Evolutionary conservation across 441 rosid genomes (phyloP).

Genomic region (Gossypium schwendimanii): DNA sequence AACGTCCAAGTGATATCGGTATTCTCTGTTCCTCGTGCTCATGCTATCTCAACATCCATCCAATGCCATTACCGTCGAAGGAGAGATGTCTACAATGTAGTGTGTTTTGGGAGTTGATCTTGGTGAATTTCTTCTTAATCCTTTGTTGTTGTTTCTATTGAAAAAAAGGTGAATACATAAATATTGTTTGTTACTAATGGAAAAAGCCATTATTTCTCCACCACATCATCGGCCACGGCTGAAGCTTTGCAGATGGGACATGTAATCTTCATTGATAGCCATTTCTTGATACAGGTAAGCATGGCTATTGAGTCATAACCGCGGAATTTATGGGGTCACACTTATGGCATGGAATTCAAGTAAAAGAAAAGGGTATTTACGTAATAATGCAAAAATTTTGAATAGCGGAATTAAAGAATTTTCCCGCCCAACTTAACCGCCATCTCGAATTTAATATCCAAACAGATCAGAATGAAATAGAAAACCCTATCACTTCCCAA

Average conservation of each 20-base stretch:
- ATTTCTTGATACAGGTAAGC: slow-evolving; percentile 55
- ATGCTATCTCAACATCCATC: too few relatives aligned
- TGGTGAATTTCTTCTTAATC: too few relatives aligned
- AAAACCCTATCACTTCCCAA: too few relatives aligned
- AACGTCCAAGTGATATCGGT: too few relatives aligned
- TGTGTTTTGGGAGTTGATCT: too few relatives aligned
- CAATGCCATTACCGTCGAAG: too few relatives aligned
- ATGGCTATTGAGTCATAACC: background rate
- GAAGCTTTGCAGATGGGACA: slow-evolving; percentile 85
- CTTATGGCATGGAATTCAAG: background rate
- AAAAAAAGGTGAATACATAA: too few relatives aligned
- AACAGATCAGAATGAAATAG: too few relatives aligned
- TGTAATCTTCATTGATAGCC: slow-evolving; percentile 75
- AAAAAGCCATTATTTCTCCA: slow-evolving; percentile 14
- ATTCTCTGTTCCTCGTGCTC: too few relatives aligned
- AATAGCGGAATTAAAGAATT: background rate
- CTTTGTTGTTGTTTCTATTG: too few relatives aligned
- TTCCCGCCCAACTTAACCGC: slow-evolving; percentile 37
- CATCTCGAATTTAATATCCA: background rate
- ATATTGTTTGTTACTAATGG: too few relatives aligned
- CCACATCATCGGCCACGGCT: slow-evolving; percentile 32
- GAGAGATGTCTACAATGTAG: too few relatives aligned
- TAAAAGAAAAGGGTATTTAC: background rate
- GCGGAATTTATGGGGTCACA: background rate
- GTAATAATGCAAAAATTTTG: slow-evolving; percentile 6